Conservation (phyloP, 2,329 filamentous ascomycete species). For the Aspergillus pseudonomiae region DNA sequence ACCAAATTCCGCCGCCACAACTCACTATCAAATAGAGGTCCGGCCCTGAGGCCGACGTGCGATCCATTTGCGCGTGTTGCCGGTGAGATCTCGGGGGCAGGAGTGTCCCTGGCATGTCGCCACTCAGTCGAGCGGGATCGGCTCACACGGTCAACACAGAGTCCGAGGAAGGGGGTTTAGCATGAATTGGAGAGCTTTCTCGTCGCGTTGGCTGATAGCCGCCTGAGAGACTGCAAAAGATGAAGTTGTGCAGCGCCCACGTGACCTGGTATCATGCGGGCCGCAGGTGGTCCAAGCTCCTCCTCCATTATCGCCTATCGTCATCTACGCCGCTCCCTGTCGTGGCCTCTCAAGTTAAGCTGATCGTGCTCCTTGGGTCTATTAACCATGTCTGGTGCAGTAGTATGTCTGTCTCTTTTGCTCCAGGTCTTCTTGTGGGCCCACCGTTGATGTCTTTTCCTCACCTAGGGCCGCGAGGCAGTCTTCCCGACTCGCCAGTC, state of each 20-base stretch:
- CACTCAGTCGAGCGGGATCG: slow-evolving; percentile 43
- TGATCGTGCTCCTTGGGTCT: slow-evolving; percentile 9
- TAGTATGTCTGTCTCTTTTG: slow-evolving; percentile 26
- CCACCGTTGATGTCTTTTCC: neutral
- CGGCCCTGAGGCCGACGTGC: slow-evolving; percentile 43
- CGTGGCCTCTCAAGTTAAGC: slow-evolving; percentile 17
- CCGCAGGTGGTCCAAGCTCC: slow-evolving; percentile 26
- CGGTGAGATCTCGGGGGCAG: slow-evolving; percentile 49
- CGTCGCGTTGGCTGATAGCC: slow-evolving; percentile 25
- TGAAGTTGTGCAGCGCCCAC: slow-evolving; percentile 32
- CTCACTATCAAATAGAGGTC: slow-evolving; percentile 52
- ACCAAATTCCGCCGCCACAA: slow-evolving; percentile 10
- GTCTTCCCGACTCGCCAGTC: slow-evolving; percentile 98
- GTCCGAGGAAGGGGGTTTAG: slow-evolving; percentile 27
- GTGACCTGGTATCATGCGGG: slow-evolving; percentile 29
- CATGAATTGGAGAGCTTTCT: slow-evolving; percentile 33
- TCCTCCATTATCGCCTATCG: slow-evolving; percentile 30
- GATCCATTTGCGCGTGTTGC: slow-evolving; percentile 48
- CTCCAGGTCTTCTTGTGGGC: neutral
- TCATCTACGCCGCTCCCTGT: slow-evolving; percentile 25
- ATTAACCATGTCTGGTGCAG: slow-evolving; percentile 38
- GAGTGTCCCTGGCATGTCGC: slow-evolving; percentile 55
- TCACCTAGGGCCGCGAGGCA: slow-evolving; percentile 79
- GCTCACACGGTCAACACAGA: slow-evolving; percentile 35
- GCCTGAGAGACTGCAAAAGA: slow-evolving; percentile 22